Base-by-base conservation (phyloP, 2,329 filamentous ascomycete species). In the Pseudogymnoascus sp. region DNA sequence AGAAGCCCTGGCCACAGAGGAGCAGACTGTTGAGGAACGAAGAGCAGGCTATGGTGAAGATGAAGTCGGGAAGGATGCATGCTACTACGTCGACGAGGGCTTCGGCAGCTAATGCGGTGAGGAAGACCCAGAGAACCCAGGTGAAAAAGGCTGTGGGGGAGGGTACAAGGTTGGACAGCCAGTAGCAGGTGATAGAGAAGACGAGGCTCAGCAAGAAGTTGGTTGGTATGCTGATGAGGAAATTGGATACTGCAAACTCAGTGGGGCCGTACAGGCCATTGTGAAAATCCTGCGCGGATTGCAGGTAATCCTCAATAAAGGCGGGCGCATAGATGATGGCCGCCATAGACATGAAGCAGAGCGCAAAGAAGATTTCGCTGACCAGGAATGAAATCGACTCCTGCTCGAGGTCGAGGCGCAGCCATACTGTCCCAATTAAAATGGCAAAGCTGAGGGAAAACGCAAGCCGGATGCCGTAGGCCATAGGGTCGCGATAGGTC, bases 361-460 rank as follows among this genome's bases (percentile, higher is more conserved):
- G 83, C 18, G 86, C 84, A 69, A 88, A 88, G 78, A 88, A 87
- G 67, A 93, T 87, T 59, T 88, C 88, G 72, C 93, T 93, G 74
- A 86, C 89, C 69, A 90, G 88, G 0, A 89, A 84, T 68, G 90
- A 87, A 67, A 95, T 92, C 64, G 88, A 88, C 62, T 81, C 77
- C 71, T 93, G 90, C 0, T 79, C 76, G 0, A 87, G 80, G 3
- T 81, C 76, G 5, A 95, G 79, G 4, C 90, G 85, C 11, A 93
- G 76, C 85, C 88, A 95, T 8, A 93, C 88, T 0, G 90, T 95
- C 5, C 90, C 90, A 86, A 91, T 90, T 81, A 93, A 86, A 69
- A 93, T 83, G 1, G 89, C 89, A 21, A 93, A 80, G 1, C 83
- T 82, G 66, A 87, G 79, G 74, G 93, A 93, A 89, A 93, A 93